These are phyloP conservation scores for Rutidosis leptorrhynchoides DNA, from an alignment of 129 eudicot genomes.

Conservation along the genomic window DNA sequence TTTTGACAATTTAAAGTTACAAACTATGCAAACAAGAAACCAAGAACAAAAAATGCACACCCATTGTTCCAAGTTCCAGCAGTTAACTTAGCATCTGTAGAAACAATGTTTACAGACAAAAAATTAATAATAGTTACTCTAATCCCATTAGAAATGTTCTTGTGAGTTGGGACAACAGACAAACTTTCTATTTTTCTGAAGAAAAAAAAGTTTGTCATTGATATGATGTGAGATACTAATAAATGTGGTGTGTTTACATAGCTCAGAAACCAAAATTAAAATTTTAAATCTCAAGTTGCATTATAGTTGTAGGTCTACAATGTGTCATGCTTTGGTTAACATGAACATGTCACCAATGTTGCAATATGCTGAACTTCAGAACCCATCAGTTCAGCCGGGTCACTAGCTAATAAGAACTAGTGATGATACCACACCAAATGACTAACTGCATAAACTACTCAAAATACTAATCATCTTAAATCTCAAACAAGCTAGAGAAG, in stretches of 20 bases:
- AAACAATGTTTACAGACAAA: neutral
- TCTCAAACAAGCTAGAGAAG: slow-evolving; percentile 7
- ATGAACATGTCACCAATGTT: neutral
- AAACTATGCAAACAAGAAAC: neutral
- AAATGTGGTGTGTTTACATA: neutral
- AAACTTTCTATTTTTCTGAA: too few species aligned
- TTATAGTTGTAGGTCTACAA: slow-evolving; percentile 7
- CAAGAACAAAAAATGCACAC: neutral
- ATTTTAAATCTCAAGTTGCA: neutral
- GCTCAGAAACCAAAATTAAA: neutral
- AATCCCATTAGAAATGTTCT: neutral
- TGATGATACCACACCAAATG: neutral
- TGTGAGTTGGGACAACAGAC: too few species aligned
- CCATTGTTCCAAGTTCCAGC: neutral
- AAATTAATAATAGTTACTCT: neutral
- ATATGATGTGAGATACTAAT: neutral
- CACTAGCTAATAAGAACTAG: neutral
- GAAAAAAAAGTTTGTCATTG: neutral
- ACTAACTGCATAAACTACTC: neutral
- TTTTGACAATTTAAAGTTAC: neutral
- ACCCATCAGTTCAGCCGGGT: neutral
- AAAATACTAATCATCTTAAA: neutral
- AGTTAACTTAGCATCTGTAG: neutral
- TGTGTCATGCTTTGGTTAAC: neutral
- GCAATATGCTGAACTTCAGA: neutral